phyloP scores from a whole-genome alignment of 345 rosid species.

The Populus davidiana region DNA sequence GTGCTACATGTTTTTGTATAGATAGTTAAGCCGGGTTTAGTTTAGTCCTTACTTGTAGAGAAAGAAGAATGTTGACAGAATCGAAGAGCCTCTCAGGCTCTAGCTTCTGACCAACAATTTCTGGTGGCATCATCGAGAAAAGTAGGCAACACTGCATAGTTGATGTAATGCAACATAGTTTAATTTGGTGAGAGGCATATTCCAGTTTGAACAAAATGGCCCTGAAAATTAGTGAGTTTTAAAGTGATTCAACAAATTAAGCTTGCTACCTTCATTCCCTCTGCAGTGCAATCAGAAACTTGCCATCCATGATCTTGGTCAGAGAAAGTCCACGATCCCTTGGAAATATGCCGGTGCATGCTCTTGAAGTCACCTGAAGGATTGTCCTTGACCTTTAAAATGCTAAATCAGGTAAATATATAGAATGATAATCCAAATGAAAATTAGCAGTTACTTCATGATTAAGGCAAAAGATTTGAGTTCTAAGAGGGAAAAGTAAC shows the following conservation, averaged over 20 bases:
- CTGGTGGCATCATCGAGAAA: conserved; percentile 66
- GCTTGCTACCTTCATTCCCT: conserved; percentile 46
- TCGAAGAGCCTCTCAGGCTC: conserved; percentile 48
- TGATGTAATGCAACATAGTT: not conserved
- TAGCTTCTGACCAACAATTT: conserved; percentile 57
- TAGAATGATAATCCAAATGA: too few species aligned
- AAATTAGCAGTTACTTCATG: too few species aligned
- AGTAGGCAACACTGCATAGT: conserved; percentile 52
- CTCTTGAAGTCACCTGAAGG: conserved; percentile 53
- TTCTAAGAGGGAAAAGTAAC: not conserved
- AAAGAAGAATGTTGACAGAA: conserved; percentile 54
- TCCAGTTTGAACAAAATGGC: not conserved
- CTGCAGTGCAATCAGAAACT: conserved; percentile 66
- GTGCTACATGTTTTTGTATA: too few species aligned
- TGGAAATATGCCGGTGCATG: conserved; percentile 52
- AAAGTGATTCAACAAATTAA: not conserved
- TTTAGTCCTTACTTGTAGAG: conserved; percentile 45
- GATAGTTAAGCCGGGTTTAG: not conserved
- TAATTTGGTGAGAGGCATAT: too few species aligned
- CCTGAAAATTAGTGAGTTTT: too few species aligned
- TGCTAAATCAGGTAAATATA: too few species aligned
- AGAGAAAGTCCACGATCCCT: conserved; percentile 68
- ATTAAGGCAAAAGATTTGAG: too few species aligned
- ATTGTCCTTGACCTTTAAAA: conserved; percentile 46
- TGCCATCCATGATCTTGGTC: conserved; percentile 74